Conservation (phyloP, 2,329 filamentous ascomycete species). For the Neoscytalidium dimidiatum region DNA sequence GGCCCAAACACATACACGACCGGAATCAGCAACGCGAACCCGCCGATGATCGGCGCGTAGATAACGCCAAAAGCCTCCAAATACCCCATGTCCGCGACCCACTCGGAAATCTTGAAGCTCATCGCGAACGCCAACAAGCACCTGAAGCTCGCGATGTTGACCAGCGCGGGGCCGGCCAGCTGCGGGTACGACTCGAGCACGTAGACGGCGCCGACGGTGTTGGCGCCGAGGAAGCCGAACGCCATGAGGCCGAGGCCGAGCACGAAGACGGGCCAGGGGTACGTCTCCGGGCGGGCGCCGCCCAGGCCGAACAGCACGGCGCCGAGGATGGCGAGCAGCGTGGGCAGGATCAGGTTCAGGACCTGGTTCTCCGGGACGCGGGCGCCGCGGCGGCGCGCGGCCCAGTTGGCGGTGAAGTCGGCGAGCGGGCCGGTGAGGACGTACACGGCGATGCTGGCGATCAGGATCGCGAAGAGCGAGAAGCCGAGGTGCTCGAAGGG, state of each 20-base stretch:
- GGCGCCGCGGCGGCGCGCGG: conserved; percentile 27
- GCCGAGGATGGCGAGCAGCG: conserved; percentile 28
- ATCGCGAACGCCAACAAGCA: conserved; percentile 33
- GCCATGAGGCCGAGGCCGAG: conserved; percentile 30
- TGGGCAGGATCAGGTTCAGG: conserved; percentile 30
- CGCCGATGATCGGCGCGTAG: conserved; percentile 29
- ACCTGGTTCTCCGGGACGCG: conserved; percentile 32
- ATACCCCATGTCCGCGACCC: conserved; percentile 30
- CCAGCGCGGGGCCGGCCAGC: conserved; percentile 32
- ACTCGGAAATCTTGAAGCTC: conserved; percentile 29
- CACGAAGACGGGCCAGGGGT: conserved; percentile 30
- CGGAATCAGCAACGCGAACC: conserved; percentile 28
- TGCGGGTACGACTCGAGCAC: conserved; percentile 34
- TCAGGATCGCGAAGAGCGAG: conserved; percentile 20
- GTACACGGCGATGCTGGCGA: conserved; percentile 26
- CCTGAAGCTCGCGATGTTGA: conserved; percentile 33
- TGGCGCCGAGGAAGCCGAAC: conserved; percentile 32
- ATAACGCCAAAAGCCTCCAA: conserved; percentile 28
- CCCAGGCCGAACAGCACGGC: conserved; percentile 30
- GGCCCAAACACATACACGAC: conserved; percentile 27
- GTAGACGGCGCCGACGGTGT: conserved; percentile 34
- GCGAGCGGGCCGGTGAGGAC: conserved; percentile 28
- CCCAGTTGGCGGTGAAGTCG: conserved; percentile 29
- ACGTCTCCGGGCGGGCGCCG: conserved; percentile 24
- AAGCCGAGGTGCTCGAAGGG: conserved; percentile 10